These are phyloP conservation scores for Botrytis cinerea DNA, from an alignment of 2,329 filamentous ascomycete species.

Conservation along the genomic window DNA sequence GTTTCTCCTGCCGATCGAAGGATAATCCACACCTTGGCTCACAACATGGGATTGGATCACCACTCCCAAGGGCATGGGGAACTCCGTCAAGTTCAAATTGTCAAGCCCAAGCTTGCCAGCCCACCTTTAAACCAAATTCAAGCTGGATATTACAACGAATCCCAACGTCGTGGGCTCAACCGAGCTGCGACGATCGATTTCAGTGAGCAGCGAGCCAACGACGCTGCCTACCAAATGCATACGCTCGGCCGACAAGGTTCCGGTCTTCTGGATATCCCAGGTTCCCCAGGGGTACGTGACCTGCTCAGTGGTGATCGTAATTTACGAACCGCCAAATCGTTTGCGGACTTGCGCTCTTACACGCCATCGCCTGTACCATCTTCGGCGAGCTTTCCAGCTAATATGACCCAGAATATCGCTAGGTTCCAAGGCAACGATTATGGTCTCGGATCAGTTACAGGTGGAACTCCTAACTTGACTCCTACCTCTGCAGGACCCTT, in stretches of 20 bases:
- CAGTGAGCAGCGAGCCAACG: constrained; percentile 71
- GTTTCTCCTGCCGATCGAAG: constrained; percentile 82
- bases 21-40: constrained; percentile 89
- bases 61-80: constrained; percentile 86
- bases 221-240: constrained; percentile 69
- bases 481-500: constrained; percentile 77
- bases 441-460: constrained; percentile 55
- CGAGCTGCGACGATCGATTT: constrained; percentile 98
- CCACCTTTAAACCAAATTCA: constrained; percentile 45
- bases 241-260: constrained; percentile 79
- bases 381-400: constrained; percentile 80
- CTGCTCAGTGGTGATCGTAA: constrained; percentile 69
- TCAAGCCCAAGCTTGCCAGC: constrained; percentile 52
- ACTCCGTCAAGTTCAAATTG: constrained; percentile 86
- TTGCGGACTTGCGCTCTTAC: constrained; percentile 91
- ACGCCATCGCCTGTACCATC: constrained; percentile 91
- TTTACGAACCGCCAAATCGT: constrained; percentile 91
- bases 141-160: constrained; percentile 64
- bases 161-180: constrained; percentile 81
- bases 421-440: constrained; percentile 58
- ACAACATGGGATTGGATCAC: constrained; percentile 91
- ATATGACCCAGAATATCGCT: constrained; percentile 62
- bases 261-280: constrained; percentile 81
- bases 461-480: constrained; percentile 67
- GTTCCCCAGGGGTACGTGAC: constrained; percentile 65